Percentiles rank a stretch among this genome's conserved stretches.
These are phyloP conservation scores for Boletus vermiculosoides DNA, from an alignment of 768 basidiomycete species.

Conservation along the genomic window DNA sequence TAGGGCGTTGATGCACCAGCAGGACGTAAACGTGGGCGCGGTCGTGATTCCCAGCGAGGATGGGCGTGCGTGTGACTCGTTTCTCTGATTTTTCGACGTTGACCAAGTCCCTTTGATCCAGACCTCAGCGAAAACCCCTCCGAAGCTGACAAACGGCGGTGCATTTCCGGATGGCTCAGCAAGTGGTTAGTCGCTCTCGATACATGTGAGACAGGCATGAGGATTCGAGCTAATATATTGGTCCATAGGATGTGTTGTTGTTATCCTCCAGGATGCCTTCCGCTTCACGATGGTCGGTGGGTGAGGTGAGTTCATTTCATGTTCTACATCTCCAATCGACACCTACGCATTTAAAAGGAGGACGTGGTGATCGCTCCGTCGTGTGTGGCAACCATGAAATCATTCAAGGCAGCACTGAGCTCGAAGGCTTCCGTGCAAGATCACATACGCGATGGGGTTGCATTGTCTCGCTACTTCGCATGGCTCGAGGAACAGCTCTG, in stretches of 20 bases:
- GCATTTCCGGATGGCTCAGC: conserved; percentile 92
- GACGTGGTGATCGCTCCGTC: conserved; percentile 63
- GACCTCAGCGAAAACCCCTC: conserved; percentile 91
- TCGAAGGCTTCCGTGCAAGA: conserved; percentile 87
- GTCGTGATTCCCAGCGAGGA: conserved; percentile 90
- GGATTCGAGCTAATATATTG: conserved; percentile 3
- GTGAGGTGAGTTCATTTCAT: conserved; percentile 44
- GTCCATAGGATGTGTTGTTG: conserved; percentile 65
- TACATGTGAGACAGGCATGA: neutral
- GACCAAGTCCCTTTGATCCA: conserved; percentile 29
- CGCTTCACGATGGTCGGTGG: conserved; percentile 92
- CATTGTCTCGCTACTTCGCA: conserved; percentile 84
- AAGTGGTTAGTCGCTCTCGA: conserved; percentile 43
- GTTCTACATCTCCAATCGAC: neutral
- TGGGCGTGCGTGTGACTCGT: conserved; percentile 60
- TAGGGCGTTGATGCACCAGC: conserved; percentile 65
- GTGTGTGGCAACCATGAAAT: conserved; percentile 74
- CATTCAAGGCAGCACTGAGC: conserved; percentile 75
- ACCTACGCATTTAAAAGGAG: conserved; percentile 37
- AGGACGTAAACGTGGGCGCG: conserved; percentile 54
- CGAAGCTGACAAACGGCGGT: conserved; percentile 79
- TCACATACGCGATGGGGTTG: conserved; percentile 88
- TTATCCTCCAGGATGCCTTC: conserved; percentile 68
- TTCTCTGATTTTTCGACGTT: conserved; percentile 6
- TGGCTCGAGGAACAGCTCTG: conserved; percentile 89